Evolutionary conservation across 805 yeast species (phyloP), one percentile per base, ranked within the genome.

Genomic region (Yamadazyma ubonensis): DNA sequence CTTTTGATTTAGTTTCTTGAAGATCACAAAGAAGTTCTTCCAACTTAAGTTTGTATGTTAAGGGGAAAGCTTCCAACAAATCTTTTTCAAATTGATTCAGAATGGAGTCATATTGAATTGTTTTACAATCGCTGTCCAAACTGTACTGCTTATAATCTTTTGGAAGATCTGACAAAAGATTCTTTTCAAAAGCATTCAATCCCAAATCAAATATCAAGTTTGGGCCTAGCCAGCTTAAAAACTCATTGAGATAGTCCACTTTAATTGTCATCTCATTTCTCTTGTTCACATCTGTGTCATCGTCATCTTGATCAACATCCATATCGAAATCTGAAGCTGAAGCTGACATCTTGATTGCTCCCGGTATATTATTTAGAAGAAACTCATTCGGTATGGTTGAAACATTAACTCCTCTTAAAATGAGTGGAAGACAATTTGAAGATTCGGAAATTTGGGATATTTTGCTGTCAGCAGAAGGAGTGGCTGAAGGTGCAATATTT

Each of bases 351-450:
- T 45, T 45, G 9, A 45, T 38, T 5, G 51, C 51, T n/a, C 51
- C 51, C 6, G 44, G 35, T 9, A 71, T 45, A 39, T 61, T 68
- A 14, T 66, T 61, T 9, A 62, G 44, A 29, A 74, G 59, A 45
- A 79, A 79, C 10, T 55, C 50, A 11, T 69, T 64, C 0, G 95
- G 91, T 8, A 85, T 78, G 0, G 85, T 73, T 31, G 73, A 66
- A 0, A 81, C 65, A 14, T 86, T 81, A 43, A 83, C 75, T 29
- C 81, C 76, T 43, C 90, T 63, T 19, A 85, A 58, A 8, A 85
- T 67, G 58, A 85, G 78, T 1, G 89, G 90, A 23, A 84, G 57
- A 59, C 81, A 81, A 47, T 81, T 83, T 5, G 86, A 62, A 0
- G 73, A 60, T 38, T 68, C 72, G 2, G 62, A 48, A 1, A 50